Evolutionary conservation across 495 filamentous ascomycete species (phyloP), one percentile per base, ranked within the genome.

Genomic region (Umbilicaria muhlenbergii): DNA sequence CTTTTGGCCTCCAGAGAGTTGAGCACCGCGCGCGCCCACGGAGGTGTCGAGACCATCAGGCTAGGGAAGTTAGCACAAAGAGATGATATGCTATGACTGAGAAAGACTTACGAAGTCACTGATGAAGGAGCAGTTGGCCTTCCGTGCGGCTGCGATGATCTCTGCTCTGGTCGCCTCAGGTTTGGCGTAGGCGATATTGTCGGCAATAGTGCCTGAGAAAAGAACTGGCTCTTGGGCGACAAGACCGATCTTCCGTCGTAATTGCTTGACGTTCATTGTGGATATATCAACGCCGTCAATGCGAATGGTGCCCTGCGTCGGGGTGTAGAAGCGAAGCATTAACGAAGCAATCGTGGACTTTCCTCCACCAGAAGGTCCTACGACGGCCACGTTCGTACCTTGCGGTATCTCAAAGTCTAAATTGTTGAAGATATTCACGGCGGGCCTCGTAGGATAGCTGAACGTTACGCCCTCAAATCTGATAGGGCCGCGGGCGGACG

Each of bases 51-150:
- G 75, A 6, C 91, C 91, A 45, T 96, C 86, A 0, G 89, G 91
- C 72, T 76, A 34, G 35, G 21, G 11, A 15, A 17, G 24, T 28
- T 28, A 28, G 24, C 8, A 8, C 21, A 3, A 1, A 6, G 21
- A 24, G 21, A 24, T 24, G 21, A 1, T 21, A 42, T 13, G 12
- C 5, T 43, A 34, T 11, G 31, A 3, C 15, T 17, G 16, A 41
- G 12, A 32, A 19, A 39, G 13, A 70, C 72, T 67, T 61, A 76
- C 72, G 58, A 96, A 95, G 58, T 96, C 92, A 54, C 78, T 77
- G 61, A 98, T 94, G 57, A 98, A 98, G 41, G 80, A 75, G 59
- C 91, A 96, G 59, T 98, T 98, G n/a, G 91, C 91, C 54, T 91
- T 84, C 44, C 82, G 73, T 0, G 91, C 91, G 3, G 91, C 91